Evolutionary conservation across 2,329 filamentous ascomycete species (phyloP).

Genomic region (Gnomoniopsis sp.): DNA sequence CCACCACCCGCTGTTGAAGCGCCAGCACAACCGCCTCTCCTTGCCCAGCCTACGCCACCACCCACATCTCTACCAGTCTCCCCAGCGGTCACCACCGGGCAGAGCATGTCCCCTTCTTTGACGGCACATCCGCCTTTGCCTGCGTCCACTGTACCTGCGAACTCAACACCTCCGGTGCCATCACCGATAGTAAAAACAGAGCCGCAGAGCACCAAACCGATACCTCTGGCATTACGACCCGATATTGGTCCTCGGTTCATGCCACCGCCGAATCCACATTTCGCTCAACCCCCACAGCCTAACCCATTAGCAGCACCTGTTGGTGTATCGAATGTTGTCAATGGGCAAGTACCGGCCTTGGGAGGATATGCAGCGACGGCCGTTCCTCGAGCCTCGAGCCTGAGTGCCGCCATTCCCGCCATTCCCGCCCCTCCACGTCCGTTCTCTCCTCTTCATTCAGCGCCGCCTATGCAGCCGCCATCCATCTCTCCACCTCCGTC

Average conservation of each 20-base stretch:
- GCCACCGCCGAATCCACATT: constrained; percentile 18
- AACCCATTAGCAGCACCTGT: constrained; percentile 26
- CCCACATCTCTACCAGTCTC: constrained; percentile 2
- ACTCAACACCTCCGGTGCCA: background rate
- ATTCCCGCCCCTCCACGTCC: constrained; percentile 23
- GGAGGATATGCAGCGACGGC: constrained; percentile 21
- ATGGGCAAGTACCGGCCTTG: constrained; percentile 25
- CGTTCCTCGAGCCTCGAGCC: constrained; percentile 24
- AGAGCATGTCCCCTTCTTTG: background rate
- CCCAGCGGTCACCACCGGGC: background rate
- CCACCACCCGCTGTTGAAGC: constrained; percentile 19
- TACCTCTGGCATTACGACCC: constrained; percentile 14
- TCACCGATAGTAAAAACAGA: constrained; percentile 13
- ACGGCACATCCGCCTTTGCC: constrained; percentile 1
- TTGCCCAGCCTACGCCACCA: constrained; percentile 18
- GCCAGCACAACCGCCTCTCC: constrained; percentile 21
- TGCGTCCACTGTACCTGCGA: background rate
- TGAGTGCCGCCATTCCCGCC: constrained; percentile 26
- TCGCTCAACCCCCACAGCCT: constrained; percentile 9
- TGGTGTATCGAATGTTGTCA: constrained; percentile 20
- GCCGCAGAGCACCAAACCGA: constrained; percentile 6
- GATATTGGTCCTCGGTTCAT: constrained; percentile 17
- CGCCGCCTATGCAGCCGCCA: background rate
- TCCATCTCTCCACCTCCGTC: background rate
- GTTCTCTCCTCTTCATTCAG: constrained; percentile 21